Conservation (phyloP, 2,329 filamentous ascomycete genomes). For the Talaromyces sp. region DNA sequence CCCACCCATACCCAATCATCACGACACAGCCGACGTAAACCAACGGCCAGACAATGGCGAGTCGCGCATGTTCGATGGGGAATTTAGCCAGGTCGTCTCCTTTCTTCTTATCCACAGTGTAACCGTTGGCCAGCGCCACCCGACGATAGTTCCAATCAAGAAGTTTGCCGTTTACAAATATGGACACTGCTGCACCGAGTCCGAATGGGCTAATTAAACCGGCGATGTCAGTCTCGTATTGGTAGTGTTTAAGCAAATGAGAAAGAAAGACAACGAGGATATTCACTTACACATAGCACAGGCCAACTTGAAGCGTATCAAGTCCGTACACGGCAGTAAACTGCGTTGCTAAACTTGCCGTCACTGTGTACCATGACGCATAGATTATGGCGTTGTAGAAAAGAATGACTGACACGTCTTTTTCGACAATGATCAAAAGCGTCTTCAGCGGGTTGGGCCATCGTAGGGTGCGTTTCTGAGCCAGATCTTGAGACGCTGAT, state of each 20-base stretch:
- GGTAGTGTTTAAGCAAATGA: background rate
- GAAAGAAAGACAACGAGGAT: background rate
- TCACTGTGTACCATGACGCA: slow-evolving; percentile 38
- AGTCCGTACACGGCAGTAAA: slow-evolving; percentile 33
- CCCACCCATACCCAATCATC: slow-evolving; percentile 5
- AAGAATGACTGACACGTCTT: slow-evolving; percentile 33
- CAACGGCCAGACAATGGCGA: slow-evolving; percentile 4
- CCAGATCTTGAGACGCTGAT: background rate
- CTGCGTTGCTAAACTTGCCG: slow-evolving; percentile 31
- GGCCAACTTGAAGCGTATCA: slow-evolving; percentile 34
- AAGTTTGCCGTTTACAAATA: slow-evolving; percentile 17
- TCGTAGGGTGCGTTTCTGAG: slow-evolving; percentile 16
- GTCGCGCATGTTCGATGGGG: slow-evolving; percentile 14
- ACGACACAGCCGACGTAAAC: background rate
- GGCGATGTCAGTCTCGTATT: background rate
- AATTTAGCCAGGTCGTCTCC: slow-evolving; percentile 11
- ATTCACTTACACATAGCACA: slow-evolving; percentile 25
- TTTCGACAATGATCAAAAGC: slow-evolving; percentile 26
- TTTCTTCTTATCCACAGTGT: slow-evolving; percentile 2
- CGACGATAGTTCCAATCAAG: slow-evolving; percentile 10
- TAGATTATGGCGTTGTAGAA: slow-evolving; percentile 33
- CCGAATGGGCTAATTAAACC: background rate
- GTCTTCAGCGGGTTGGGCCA: slow-evolving; percentile 35
- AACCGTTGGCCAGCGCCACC: background rate
- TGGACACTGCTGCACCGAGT: background rate